Evolutionary conservation across 2,329 filamentous ascomycete genomes (phyloP).

Genomic region (Lecanoromycetidae sp.): DNA sequence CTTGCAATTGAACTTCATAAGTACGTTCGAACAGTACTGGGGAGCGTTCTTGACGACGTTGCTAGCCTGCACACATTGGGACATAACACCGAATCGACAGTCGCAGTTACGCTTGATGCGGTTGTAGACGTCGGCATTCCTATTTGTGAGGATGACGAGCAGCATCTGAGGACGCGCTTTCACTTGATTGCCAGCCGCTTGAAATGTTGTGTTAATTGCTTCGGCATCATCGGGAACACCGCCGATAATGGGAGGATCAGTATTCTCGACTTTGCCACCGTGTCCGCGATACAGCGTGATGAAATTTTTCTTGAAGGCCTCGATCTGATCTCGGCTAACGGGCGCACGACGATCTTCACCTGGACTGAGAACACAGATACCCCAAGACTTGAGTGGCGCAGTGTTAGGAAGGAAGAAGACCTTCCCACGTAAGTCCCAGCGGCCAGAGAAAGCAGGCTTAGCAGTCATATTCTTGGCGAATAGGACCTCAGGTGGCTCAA

Average conservation of each 20-base stretch:
- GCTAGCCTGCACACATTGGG: constrained; percentile 63
- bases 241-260: constrained; percentile 34
- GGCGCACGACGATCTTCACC: constrained; percentile 39
- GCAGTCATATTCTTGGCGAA: constrained; percentile 46
- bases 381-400: constrained; percentile 58
- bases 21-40: constrained; percentile 87
- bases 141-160: constrained; percentile 63
- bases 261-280: constrained; percentile 44
- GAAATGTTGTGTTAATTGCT: constrained; percentile 45
- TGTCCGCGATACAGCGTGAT: constrained; percentile 47
- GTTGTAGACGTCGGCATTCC: constrained; percentile 61
- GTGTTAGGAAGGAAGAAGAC: constrained; percentile 59
- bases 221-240: constrained; percentile 36
- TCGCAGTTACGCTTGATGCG: constrained; percentile 84
- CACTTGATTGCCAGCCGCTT: constrained; percentile 37
- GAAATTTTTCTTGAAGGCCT: constrained; percentile 50
- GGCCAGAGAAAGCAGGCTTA: constrained; percentile 55
- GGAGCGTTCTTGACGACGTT: constrained; percentile 58
- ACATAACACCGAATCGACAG: constrained; percentile 68
- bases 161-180: constrained; percentile 55
- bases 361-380: constrained; percentile 48
- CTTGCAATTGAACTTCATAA: constrained; percentile 96
- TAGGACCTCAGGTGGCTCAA: constrained; percentile 58
- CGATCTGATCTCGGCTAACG: constrained; percentile 32
- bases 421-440: constrained; percentile 79